Base-by-base conservation (phyloP, 495 filamentous ascomycete species). In the Penicillium manginii region DNA sequence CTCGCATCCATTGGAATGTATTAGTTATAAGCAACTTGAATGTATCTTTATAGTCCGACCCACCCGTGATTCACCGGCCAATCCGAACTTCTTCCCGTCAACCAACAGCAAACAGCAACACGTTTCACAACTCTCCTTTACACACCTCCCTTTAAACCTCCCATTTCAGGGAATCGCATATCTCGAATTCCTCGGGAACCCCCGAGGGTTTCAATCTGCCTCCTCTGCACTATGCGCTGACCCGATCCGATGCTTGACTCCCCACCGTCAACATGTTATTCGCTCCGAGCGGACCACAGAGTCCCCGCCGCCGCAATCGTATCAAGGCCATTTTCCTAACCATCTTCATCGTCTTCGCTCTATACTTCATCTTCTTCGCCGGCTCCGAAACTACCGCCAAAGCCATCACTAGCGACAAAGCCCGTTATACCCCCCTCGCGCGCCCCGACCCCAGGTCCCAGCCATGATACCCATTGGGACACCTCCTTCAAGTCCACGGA, bases 311-410 rank as follows among this genome's bases (percentile, higher is more conserved):
- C 26, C 76, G 74, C 66, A 78, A 64, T 60, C 67, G 68, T n/a
- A 65, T 75, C 52, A 76, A 74, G 42, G 70, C 76, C 18, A 77
- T 79, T 46, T 42, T 79, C 35, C 42, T 70, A n/a, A 77, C 76
- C 3, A 76, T 76, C 46, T 63, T 70, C 53, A 72, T 79, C 54
- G 64, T 77, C n/a, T 68, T 65, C 61, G 67, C 67, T 26, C 35
- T 79, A 0, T 79, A 79, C 62, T 67, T 75, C 21, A 58, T 79
- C 22, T 77, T 79, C 59, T 77, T 76, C 57, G 66, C 72, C 2
- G 57, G 57, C 12, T 59, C 68, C 26, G 56, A 64, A 21, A 19
- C 58, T 15, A 22, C 56, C n/a, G 22, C 47, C 10, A 63, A 60
- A 42, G 18, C 64, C 49, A 54, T 59, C 29, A 58, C 53, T 40